Evolutionary conservation across 805 yeast species (phyloP).

Genomic region (Hanseniaspora jakobsenii): DNA sequence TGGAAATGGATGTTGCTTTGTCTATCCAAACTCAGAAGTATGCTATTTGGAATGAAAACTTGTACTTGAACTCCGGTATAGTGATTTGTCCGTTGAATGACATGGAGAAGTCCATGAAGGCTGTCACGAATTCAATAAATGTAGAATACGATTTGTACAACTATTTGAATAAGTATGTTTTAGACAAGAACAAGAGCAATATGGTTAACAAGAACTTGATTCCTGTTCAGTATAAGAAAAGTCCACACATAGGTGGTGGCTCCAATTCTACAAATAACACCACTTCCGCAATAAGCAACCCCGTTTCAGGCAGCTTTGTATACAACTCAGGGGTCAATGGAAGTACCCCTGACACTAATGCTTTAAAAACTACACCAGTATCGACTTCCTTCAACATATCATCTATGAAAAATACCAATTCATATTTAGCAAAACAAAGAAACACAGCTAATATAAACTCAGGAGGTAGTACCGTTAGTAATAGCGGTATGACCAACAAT

Average conservation of each 20-base stretch:
- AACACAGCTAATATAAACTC: no score
- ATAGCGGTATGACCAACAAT: constrained; percentile 13
- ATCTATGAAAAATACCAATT: constrained; percentile 14
- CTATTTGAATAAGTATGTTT: constrained; percentile 42
- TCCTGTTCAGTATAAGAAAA: constrained; percentile 62
- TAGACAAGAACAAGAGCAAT: constrained; percentile 26
- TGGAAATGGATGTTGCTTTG: constrained; percentile 84
- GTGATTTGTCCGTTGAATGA: constrained; percentile 60
- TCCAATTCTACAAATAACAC: constrained; percentile 21
- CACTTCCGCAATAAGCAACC: constrained; percentile 24
- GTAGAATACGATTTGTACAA: constrained; percentile 72
- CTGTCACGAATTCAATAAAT: constrained; percentile 64
- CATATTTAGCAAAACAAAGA: constrained; percentile 4
- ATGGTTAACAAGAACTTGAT: constrained; percentile 35
- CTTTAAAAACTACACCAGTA: constrained; percentile 11
- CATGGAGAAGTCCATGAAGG: constrained; percentile 53
- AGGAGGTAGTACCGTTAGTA: no score
- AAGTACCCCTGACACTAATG: constrained; percentile 16
- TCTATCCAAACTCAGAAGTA: constrained; percentile 79
- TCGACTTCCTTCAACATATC: constrained; percentile 9
- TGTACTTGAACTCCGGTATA: constrained; percentile 73
- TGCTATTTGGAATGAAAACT: constrained; percentile 75
- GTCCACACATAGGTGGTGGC: constrained; percentile 43
- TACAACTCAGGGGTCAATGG: constrained; percentile 23
- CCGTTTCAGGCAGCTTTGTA: constrained; percentile 26